A percentile compares a stretch with the other conserved stretches of the same genome.
Evolutionary conservation across 768 basidiomycete genomes (phyloP).

Genomic region (Kwoniella pini): DNA sequence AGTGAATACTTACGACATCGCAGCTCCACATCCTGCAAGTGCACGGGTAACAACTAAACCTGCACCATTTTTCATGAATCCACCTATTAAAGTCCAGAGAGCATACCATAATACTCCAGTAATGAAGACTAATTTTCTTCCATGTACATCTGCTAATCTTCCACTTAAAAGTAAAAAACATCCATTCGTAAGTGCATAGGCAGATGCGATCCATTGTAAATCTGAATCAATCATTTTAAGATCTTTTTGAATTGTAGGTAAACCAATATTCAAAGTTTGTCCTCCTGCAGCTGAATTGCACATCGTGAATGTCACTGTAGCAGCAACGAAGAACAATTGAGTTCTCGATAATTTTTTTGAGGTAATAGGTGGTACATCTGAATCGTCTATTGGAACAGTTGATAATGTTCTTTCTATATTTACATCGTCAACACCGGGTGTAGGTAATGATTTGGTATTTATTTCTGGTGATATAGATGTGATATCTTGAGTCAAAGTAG

Average conservation of each 20-base stretch:
- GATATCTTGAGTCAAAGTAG: no score
- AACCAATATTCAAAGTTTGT: slow-evolving; percentile 35
- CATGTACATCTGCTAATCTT: slow-evolving; percentile 58
- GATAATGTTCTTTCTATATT: background rate
- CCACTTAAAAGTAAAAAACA: slow-evolving; percentile 49
- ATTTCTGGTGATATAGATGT: background rate
- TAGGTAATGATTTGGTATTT: background rate
- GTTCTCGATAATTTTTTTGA: background rate
- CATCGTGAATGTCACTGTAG: slow-evolving; percentile 40
- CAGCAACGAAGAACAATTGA: slow-evolving; percentile 27
- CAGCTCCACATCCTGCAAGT: slow-evolving; percentile 76
- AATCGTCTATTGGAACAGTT: slow-evolving; percentile 6
- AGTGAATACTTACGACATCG: slow-evolving; percentile 59
- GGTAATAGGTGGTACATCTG: slow-evolving; percentile 1
- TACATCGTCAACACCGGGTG: background rate
- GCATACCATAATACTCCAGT: slow-evolving; percentile 63
- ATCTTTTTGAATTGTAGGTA: slow-evolving; percentile 51
- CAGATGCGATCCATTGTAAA: slow-evolving; percentile 53
- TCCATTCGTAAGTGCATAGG: slow-evolving; percentile 48
- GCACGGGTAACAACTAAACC: slow-evolving; percentile 72
- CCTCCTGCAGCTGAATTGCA: slow-evolving; percentile 29
- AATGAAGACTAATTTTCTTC: slow-evolving; percentile 70
- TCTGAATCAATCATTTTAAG: slow-evolving; percentile 43
- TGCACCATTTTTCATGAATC: slow-evolving; percentile 58
- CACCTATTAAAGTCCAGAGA: slow-evolving; percentile 61